Evolutionary conservation across 257 asterid species (phyloP), one percentile per base, ranked within the genome.

Genomic region (Plantago ovata): DNA sequence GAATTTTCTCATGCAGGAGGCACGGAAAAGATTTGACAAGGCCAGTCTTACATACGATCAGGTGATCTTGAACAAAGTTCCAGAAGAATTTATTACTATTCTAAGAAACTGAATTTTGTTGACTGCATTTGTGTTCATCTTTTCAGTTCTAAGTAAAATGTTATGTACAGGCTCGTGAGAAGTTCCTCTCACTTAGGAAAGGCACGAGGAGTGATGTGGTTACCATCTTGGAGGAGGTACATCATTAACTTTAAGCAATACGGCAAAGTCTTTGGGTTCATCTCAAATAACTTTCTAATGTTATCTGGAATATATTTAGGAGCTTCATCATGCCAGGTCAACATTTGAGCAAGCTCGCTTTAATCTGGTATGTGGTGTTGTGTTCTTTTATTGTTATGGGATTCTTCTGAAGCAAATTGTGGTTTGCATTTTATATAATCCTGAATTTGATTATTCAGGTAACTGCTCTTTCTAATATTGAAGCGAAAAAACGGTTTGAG

Each of bases 1-100:
- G 44, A 64, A 64, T 47, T 62, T 56, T 73, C 56, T 51, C 32
- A 62, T 75, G 88, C 89, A 94, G 99, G 99, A 94, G 79, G 94
- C 97, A 55, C 82, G 99, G 49, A 94, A 94, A 73, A 85, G 86
- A 51, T 86, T 94, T 78, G 99, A 94, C 79, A 94, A 86, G 83
- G 94, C 97, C 54, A 94, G 96, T 68, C 94, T 94, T 76, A 79
- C 83, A 53, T 89, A 94, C 77, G 99, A 94, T 69, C 99, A 94
- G 97, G 97, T 94, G 62, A 71, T 61, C 56, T 64, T 76, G 52
- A 13, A 33, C 23, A 10, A 13, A 60, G 61, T 38, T 62, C 50
- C 36, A 3, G 36, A 28, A 28, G 36, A 28, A 8, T 50, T 8
- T 21, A 50, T 50, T 4, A 16, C 23, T 22, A 9, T 22, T 36